phyloP scores from a whole-genome alignment of 768 basidiomycete species.

The Clitopilus hobsonii region DNA sequence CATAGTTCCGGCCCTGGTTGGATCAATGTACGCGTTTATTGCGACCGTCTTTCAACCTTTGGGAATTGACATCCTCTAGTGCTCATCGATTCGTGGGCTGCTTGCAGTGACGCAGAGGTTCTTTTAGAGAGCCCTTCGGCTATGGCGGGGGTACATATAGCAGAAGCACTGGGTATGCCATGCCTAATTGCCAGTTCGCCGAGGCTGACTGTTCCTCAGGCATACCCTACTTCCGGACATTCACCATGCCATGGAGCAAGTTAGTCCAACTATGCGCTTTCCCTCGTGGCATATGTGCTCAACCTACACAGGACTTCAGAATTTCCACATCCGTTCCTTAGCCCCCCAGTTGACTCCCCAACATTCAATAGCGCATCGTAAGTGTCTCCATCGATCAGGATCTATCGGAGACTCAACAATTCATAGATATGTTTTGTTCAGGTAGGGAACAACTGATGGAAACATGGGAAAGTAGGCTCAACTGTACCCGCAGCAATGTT shows the following conservation, averaged over 20 bases:
- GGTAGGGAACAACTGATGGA: slow-evolving; percentile 25
- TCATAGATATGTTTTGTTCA: slow-evolving; percentile 53
- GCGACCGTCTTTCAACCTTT: neutral
- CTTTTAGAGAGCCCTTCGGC: slow-evolving; percentile 64
- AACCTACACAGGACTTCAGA: slow-evolving; percentile 37
- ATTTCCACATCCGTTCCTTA: slow-evolving; percentile 63
- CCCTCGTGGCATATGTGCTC: neutral
- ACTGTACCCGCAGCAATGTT: slow-evolving; percentile 35
- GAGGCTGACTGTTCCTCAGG: slow-evolving; percentile 19
- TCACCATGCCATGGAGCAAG: slow-evolving; percentile 63
- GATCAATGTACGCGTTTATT: slow-evolving; percentile 45
- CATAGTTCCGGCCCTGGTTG: slow-evolving; percentile 59
- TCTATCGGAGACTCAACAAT: neutral
- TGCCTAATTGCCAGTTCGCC: slow-evolving; percentile 1
- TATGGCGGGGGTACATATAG: slow-evolving; percentile 70
- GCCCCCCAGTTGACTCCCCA: slow-evolving; percentile 58
- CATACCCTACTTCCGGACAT: slow-evolving; percentile 64
- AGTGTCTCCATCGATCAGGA: slow-evolving; percentile 14
- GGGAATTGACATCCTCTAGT: slow-evolving; percentile 28
- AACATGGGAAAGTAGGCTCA: neutral
- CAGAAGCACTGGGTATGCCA: slow-evolving; percentile 53
- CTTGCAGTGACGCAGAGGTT: slow-evolving; percentile 61
- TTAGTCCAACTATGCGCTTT: slow-evolving; percentile 14
- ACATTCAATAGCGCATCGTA: slow-evolving; percentile 58
- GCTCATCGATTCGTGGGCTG: slow-evolving; percentile 55